These are phyloP conservation scores for Boletus subcaerulescens DNA, from an alignment of 768 basidiomycete genomes.

Conservation along the genomic window DNA sequence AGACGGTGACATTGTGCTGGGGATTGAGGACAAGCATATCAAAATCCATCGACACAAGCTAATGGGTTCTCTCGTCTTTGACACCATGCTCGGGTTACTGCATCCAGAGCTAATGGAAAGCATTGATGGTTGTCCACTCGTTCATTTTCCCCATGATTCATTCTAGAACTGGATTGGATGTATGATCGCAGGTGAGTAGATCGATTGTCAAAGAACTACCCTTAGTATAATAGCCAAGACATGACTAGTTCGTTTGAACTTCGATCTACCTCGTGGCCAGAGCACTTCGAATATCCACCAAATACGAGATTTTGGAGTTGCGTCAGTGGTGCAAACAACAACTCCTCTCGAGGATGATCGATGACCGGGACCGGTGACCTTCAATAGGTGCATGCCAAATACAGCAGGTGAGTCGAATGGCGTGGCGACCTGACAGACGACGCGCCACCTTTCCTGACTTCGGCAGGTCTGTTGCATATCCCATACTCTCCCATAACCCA, in stretches of 20 bases:
- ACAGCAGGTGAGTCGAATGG: too few species aligned
- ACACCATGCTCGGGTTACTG: slow-evolving; percentile 37
- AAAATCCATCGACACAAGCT: slow-evolving; percentile 27
- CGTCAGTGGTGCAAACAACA: slow-evolving; percentile 25
- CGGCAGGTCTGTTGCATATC: too few species aligned
- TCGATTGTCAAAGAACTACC: background rate
- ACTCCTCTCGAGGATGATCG: slow-evolving; percentile 19
- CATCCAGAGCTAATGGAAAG: slow-evolving; percentile 29
- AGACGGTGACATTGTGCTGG: slow-evolving; percentile 37
- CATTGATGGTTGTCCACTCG: slow-evolving; percentile 32
- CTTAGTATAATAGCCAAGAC: background rate
- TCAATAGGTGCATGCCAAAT: too few species aligned
- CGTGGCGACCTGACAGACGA: too few species aligned
- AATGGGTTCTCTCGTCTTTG: slow-evolving; percentile 28
- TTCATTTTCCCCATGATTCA: slow-evolving; percentile 23
- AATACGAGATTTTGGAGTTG: slow-evolving; percentile 34
- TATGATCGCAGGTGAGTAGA: slow-evolving; percentile 32
- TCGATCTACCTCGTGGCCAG: slow-evolving; percentile 21
- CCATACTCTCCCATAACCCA: too few species aligned
- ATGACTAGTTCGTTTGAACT: slow-evolving; percentile 24
- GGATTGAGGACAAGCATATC: slow-evolving; percentile 19
- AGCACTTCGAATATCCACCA: slow-evolving; percentile 34
- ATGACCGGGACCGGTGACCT: too few species aligned
- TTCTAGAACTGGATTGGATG: slow-evolving; percentile 36
- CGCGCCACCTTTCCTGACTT: too few species aligned